Evolutionary conservation across 208 protist genomes (phyloP), one percentile per base, ranked within the genome.

Genomic region (Crithidia fasciculata): DNA sequence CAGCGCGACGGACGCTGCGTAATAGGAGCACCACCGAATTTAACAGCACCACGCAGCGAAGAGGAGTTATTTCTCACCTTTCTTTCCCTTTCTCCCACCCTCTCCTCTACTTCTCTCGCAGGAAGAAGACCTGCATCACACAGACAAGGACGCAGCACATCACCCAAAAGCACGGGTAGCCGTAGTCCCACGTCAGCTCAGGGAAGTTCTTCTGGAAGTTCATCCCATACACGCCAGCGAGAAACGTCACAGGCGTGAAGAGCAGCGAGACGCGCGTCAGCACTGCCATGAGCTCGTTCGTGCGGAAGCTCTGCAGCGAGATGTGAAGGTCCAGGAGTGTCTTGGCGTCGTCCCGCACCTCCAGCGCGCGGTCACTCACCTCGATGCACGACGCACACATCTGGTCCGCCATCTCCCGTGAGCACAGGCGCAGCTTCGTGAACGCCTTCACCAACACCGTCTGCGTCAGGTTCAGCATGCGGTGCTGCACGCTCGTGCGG

Each of bases 181-280:
- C 89, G 54, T 87, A 93, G 7, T 63, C 49, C 88, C 81, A 95
- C 43, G 76, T 69, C 50, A 95, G 78, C 80, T 95, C 88, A 4
- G 91, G 91, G 10, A 96, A 87, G 80, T 91, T 74, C 44, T 80
- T 69, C 15, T 78, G 50, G 69, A 96, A 95, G 80, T 97, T 97
- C 93, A 96, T 97, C 15, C 93, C 93, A 77, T 95, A 97, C 58
- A 97, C 88, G 13, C 87, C 89, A 7, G 93, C 88, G 16, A 97
- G 47, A 56, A 97, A 97, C 15, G 84, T 95, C 54, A 89, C 88
- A 5, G 93, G 93, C 5, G 90, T 95, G 60, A 97, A 97, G 64
- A 95, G 84, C 49, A 92, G 80, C 52, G 87, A 92, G 47, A 97
- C 83, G 15, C 88, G 83, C 41, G 93, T 97, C 65, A 97, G 81